Conservation (phyloP, 2,329 filamentous ascomycete genomes). For the Penicillium sp. region DNA sequence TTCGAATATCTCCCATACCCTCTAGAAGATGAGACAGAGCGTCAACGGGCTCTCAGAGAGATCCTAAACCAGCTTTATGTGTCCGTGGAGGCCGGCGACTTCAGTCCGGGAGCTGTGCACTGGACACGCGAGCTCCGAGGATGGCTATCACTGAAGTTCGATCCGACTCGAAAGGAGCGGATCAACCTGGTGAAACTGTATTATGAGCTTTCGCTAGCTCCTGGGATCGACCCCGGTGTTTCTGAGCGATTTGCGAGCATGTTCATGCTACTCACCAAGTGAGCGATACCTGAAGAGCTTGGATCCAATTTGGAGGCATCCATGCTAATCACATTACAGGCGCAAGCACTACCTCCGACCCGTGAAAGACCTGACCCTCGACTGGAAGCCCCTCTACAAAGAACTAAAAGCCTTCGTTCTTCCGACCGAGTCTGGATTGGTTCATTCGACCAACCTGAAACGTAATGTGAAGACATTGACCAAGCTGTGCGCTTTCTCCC, state of each 20-base stretch:
- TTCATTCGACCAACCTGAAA: conserved; percentile 66
- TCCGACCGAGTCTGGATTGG: conserved; percentile 74
- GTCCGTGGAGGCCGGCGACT: conserved; percentile 88
- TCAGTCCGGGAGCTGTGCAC: conserved; percentile 88
- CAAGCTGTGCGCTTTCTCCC: conserved; percentile 87
- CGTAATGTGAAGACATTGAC: conserved; percentile 74
- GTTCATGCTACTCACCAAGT: conserved; percentile 96
- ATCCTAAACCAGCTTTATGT: conserved; percentile 95
- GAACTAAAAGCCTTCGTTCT: conserved; percentile 90
- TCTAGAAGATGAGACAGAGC: conserved; percentile 77
- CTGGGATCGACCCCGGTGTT: conserved; percentile 79
- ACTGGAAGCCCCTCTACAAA: conserved; percentile 92
- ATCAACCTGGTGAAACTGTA: conserved; percentile 87
- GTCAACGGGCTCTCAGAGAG: conserved; percentile 78
- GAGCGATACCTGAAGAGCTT: conserved; percentile 39
- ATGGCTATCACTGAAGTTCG: conserved; percentile 97
- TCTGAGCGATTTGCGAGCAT: conserved; percentile 94
- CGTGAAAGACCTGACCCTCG: conserved; percentile 83
- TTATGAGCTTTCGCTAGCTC: conserved; percentile 89
- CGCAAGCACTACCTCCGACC: conserved; percentile 95
- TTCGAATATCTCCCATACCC: conserved; percentile 86
- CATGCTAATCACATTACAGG: conserved; percentile 52
- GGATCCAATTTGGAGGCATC: background rate
- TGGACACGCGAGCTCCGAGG: conserved; percentile 96
- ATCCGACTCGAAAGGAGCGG: conserved; percentile 83